Percentiles rank a stretch among this genome's conserved stretches.
These are phyloP conservation scores for Spathaspora arborariae DNA, from an alignment of 805 yeast species.

Conservation along the genomic window DNA sequence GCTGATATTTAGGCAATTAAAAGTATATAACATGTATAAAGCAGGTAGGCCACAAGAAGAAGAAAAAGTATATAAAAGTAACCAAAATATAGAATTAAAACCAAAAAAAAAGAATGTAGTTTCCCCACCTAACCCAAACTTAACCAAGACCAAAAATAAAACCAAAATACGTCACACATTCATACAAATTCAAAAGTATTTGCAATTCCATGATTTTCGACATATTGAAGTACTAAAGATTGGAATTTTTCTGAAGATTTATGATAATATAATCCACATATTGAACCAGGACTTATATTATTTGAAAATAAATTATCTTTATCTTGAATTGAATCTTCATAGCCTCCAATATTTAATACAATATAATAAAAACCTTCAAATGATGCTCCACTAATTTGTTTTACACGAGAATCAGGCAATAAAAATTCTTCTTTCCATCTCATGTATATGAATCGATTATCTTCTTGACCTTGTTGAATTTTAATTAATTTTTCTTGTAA, in stretches of 20 bases:
- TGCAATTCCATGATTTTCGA: conserved; percentile 42
- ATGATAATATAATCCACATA: conserved; percentile 81
- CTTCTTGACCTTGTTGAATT: conserved; percentile 29
- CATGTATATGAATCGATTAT: conserved; percentile 58
- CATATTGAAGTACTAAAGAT: conserved; percentile 61
- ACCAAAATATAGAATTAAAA: not conserved
- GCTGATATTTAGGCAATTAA: not conserved
- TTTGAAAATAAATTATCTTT: conserved; percentile 3
- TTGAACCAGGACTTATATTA: conserved; percentile 50
- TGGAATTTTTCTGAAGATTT: conserved; percentile 75
- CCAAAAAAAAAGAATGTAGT: not conserved
- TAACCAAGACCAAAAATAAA: not conserved
- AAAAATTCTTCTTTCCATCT: conserved; percentile 92
- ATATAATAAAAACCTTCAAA: conserved; percentile 92
- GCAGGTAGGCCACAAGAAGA: not conserved
- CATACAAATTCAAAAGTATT: conserved; percentile 8
- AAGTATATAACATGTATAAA: not conserved
- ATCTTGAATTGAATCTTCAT: conserved; percentile 1
- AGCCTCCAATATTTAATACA: conserved; percentile 63
- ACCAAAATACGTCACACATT: conserved; percentile 2
- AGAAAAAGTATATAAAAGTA: conserved; percentile 1
- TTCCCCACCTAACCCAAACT: not conserved
- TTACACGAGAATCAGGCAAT: conserved; percentile 72
- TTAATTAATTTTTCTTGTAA: conserved; percentile 22
- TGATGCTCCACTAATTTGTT: conserved; percentile 66